Base-by-base conservation (phyloP, 768 basidiomycete genomes). In the Mrakia gelida region DNA sequence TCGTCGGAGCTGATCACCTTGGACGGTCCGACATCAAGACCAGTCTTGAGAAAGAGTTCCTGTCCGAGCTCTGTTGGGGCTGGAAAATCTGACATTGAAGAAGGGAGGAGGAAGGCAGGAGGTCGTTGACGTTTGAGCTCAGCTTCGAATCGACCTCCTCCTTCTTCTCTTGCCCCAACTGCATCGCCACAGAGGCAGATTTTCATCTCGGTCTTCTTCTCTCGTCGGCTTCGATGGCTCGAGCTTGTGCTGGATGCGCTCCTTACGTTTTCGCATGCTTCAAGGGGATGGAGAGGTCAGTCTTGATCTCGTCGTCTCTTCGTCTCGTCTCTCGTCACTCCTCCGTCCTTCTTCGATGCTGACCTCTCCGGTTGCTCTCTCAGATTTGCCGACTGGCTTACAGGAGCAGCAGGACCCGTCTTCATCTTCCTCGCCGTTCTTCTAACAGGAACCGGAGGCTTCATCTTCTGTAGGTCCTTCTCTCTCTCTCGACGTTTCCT, bases 351-450 rank as follows among this genome's bases (percentile, higher is more conserved):
- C 59, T 9, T 63, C 59, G n/a, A 23, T 34, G 23, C 54, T 6
- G n/a, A 23, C 43, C 43, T 28, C 71, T 11, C 32, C 54, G 16
- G 15, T 59, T 26, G 15, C 18, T 38, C 7, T n/a, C 63, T 26
- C 54, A 78, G 77, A 34, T 78, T 63, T 41, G 95, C 89, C 8
- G 93, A 97, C 84, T 86, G 88, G 80, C 81, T 96, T 56, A 97
- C 94, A 0, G 94, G 95, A 74, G 91, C 92, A 73, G 95, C 93
- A 43, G 96, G 96, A 0, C 96, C 95, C 0, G 89, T 91, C 82
- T 98, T 98, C 83, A 89, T 98, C 56, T 88, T 86, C 0, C 86
- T 96, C n/a, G 95, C 94, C 6, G 86, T 91, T 75, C 81, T 90
- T 10, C 87, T 98, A 38, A 90, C 95, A 23, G 84, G 87, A 16